Percentiles rank a stretch among this genome's conserved stretches.
Evolutionary conservation across 1,284 basidiomycete genomes (phyloP).

Genomic region (Sphaerobolus stellatus): DNA sequence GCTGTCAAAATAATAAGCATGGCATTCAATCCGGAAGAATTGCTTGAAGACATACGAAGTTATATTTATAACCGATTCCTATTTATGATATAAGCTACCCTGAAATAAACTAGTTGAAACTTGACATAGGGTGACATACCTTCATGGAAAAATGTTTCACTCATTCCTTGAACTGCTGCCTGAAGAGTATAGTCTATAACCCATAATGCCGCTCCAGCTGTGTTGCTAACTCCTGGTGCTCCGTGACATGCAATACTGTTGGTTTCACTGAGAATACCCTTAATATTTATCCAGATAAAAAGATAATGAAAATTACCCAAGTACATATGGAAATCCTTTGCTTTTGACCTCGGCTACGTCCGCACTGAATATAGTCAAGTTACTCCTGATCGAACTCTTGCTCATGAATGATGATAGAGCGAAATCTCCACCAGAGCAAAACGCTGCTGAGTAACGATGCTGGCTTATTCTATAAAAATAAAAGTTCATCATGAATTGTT

Average conservation of each 20-base stretch:
- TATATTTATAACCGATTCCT: slow-evolving; percentile 44
- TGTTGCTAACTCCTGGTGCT: slow-evolving; percentile 65
- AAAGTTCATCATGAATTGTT: slow-evolving; percentile 9
- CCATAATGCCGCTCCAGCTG: slow-evolving; percentile 70
- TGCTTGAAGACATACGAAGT: slow-evolving; percentile 32
- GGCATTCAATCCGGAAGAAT: neutral
- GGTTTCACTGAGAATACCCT: slow-evolving; percentile 32
- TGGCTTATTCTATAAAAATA: slow-evolving; percentile 51
- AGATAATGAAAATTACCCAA: slow-evolving; percentile 42
- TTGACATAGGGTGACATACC: slow-evolving; percentile 19
- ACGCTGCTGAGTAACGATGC: slow-evolving; percentile 47
- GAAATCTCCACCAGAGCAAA: slow-evolving; percentile 41
- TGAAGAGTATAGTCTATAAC: slow-evolving; percentile 62
- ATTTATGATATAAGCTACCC: no score
- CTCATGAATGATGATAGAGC: slow-evolving; percentile 59
- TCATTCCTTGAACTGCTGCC: slow-evolving; percentile 37
- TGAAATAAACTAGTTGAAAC: no score
- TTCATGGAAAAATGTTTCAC: slow-evolving; percentile 41
- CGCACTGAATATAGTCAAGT: slow-evolving; percentile 47
- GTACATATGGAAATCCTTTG: slow-evolving; percentile 53
- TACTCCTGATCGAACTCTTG: slow-evolving; percentile 57
- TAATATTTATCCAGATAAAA: neutral
- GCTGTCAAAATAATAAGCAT: slow-evolving; percentile 29
- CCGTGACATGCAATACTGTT: slow-evolving; percentile 55
- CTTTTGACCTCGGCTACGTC: slow-evolving; percentile 50